phyloP scores from a whole-genome alignment of 768 basidiomycete species.

The Postia placenta region DNA sequence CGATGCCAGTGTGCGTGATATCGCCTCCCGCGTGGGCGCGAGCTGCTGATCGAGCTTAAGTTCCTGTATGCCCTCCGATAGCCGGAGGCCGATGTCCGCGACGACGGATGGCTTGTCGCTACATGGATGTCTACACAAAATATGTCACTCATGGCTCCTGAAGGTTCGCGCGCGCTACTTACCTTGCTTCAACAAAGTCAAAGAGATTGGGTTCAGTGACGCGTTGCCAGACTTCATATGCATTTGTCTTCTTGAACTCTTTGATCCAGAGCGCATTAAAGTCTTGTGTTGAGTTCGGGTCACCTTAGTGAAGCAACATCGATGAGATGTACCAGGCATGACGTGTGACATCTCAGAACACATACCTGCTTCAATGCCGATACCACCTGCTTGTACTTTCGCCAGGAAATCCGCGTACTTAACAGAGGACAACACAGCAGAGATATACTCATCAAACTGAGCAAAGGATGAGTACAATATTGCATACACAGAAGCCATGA shows the following conservation, averaged over 20 bases:
- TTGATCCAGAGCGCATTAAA: slow-evolving; percentile 87
- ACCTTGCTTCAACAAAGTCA: slow-evolving; percentile 94
- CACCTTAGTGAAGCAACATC: too few species aligned
- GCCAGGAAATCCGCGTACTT: slow-evolving; percentile 84
- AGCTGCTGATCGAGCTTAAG: slow-evolving; percentile 89
- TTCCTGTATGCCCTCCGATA: slow-evolving; percentile 92
- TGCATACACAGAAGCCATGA: too few species aligned
- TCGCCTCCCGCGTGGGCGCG: slow-evolving; percentile 88
- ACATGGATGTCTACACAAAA: slow-evolving; percentile 73
- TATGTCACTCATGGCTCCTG: background rate
- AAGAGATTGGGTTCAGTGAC: slow-evolving; percentile 90
- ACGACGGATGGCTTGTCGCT: slow-evolving; percentile 86
- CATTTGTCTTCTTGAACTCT: slow-evolving; percentile 83
- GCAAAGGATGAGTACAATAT: background rate
- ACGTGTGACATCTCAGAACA: too few species aligned
- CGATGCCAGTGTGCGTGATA: slow-evolving; percentile 65
- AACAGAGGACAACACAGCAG: slow-evolving; percentile 78
- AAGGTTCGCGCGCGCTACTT: slow-evolving; percentile 14
- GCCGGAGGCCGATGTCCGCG: slow-evolving; percentile 84
- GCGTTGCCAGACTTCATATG: slow-evolving; percentile 85
- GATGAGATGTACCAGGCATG: too few species aligned
- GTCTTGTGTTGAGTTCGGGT: slow-evolving; percentile 58
- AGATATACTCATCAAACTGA: slow-evolving; percentile 93
- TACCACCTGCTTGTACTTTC: slow-evolving; percentile 56
- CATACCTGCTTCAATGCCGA: slow-evolving; percentile 66